Conservation (phyloP, 108 stramenopile genomes). For the Pelagomonas calceolata region DNA sequence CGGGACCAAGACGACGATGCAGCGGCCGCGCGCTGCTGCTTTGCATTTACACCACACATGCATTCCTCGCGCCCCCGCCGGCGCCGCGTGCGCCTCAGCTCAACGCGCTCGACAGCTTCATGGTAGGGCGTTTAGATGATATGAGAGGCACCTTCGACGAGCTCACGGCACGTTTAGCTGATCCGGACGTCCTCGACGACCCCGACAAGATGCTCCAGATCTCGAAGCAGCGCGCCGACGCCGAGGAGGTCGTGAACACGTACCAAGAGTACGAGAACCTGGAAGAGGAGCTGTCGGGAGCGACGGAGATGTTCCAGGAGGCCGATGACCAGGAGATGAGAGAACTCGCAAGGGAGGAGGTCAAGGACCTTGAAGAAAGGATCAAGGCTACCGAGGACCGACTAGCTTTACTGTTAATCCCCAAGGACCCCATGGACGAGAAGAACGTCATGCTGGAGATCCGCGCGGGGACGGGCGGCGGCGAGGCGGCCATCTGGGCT, state of each 20-base stretch:
- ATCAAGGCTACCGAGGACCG: conserved; percentile 47
- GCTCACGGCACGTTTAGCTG: conserved; percentile 63
- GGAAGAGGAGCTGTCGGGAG: conserved; percentile 51
- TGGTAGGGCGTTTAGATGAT: conserved; percentile 53
- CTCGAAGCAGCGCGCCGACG: conserved; percentile 63
- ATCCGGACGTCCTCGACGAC: conserved; percentile 69
- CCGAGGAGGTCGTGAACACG: conserved; percentile 59
- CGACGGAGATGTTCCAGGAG: conserved; percentile 66
- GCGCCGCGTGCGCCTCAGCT: neutral
- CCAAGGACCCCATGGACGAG: conserved; percentile 71
- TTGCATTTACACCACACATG: too few species aligned
- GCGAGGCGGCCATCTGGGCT: conserved; percentile 87
- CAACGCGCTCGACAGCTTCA: conserved; percentile 42
- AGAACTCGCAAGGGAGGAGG: conserved; percentile 70
- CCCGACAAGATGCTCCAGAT: conserved; percentile 53
- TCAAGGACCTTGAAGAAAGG: conserved; percentile 57
- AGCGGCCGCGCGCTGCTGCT: too few species aligned
- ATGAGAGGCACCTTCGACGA: conserved; percentile 59
- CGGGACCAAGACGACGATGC: too few species aligned
- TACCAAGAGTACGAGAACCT: conserved; percentile 28
- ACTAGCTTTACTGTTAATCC: too few species aligned
- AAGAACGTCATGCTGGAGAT: conserved; percentile 88
- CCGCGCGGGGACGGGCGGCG: conserved; percentile 90
- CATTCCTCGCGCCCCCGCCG: too few species aligned
- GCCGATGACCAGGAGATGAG: conserved; percentile 67